Evolutionary conservation across 1,284 basidiomycete species (phyloP).

Genomic region (Cutaneotrichosporon sp.): DNA sequence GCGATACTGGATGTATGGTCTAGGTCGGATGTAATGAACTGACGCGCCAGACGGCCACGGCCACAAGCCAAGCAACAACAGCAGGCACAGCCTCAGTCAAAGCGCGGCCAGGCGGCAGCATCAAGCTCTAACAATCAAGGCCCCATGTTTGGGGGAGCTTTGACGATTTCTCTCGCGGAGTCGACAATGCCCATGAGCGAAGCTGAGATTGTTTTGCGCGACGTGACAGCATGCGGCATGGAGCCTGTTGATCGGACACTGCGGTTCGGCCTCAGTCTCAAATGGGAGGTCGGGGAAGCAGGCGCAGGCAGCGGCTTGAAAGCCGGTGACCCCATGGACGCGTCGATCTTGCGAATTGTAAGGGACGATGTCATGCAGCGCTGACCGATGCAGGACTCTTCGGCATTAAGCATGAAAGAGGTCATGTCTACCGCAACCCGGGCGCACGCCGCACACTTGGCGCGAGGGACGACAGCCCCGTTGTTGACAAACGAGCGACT

Average conservation of each 20-base stretch:
- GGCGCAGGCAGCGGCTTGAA: constrained; percentile 34
- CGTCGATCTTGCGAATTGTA: constrained; percentile 25
- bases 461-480: constrained; percentile 20
- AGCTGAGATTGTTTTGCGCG: constrained; percentile 19
- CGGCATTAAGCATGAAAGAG: constrained; percentile 28
- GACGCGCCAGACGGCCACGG: constrained; percentile 16
- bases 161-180: constrained; percentile 30
- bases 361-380: constrained; percentile 8
- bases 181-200: constrained; percentile 9
- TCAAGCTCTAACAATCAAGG: constrained; percentile 1
- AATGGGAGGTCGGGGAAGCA: constrained; percentile 40
- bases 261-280: constrained; percentile 25
- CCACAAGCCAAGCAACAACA: constrained; percentile 5
- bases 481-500: constrained; percentile 28
- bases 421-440: constrained; percentile 29
- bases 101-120: not conserved
- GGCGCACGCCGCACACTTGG: constrained; percentile 36
- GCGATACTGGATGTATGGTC: constrained; percentile 34
- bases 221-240: constrained; percentile 14
- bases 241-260: constrained; percentile 26
- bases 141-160: constrained; percentile 30
- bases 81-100: not conserved
- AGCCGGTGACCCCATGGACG: constrained; percentile 32
- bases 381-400: constrained; percentile 24
- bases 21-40: not conserved